Evolutionary conservation across 148 eudicot genomes (phyloP).

Genomic region (Rhododendron henanense): DNA sequence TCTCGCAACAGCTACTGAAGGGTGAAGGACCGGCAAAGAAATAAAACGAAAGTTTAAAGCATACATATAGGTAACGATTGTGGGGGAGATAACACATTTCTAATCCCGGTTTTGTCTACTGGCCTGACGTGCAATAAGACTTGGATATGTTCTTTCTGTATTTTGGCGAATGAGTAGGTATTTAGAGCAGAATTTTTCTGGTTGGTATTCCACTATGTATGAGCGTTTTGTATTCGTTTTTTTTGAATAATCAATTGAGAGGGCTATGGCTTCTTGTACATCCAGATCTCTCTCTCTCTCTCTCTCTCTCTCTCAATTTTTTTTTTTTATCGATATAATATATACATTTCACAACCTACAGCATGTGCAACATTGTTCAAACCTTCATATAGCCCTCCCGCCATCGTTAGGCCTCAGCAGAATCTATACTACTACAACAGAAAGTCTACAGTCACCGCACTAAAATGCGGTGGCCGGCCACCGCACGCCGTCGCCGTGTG

Average conservation of each 20-base stretch:
- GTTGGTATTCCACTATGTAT: slow-evolving; percentile 3
- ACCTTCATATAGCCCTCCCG: no score
- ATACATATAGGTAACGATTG: neutral
- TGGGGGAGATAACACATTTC: slow-evolving; percentile 9
- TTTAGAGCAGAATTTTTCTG: slow-evolving; percentile 1
- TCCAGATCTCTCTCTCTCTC: no score
- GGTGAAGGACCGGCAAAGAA: slow-evolving; percentile 9
- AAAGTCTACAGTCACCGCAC: no score
- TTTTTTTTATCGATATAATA: no score
- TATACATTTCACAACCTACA: no score
- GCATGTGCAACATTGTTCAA: no score
- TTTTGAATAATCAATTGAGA: slow-evolving; percentile 1
- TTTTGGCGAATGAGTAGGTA: neutral
- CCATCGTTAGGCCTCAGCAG: no score
- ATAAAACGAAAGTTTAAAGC: slow-evolving; percentile 4
- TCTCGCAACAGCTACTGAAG: neutral
- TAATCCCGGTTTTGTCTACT: slow-evolving; percentile 4
- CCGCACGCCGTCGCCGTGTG: no score
- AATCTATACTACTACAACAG: no score
- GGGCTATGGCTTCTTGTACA: neutral
- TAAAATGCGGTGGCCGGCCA: no score
- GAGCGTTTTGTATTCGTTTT: slow-evolving; percentile 8
- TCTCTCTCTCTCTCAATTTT: no score
- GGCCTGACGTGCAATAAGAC: neutral
- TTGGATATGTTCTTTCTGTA: neutral